Conservation (phyloP, 2,329 filamentous ascomycete genomes). For the Sclerotinia nivalis region DNA sequence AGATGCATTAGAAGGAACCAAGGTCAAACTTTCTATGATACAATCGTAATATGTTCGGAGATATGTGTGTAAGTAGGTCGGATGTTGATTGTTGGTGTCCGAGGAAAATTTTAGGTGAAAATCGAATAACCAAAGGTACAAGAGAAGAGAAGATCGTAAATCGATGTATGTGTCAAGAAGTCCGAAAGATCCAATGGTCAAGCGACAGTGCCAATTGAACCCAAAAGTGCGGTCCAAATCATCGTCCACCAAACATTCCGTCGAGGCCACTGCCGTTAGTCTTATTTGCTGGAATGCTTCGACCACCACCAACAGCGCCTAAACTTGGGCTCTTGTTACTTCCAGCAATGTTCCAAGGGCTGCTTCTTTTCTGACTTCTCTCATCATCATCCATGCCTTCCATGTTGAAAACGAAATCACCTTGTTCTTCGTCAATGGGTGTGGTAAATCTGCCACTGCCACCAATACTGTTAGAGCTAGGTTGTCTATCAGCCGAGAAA, state of each 20-base stretch:
- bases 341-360: slow-evolving; percentile 37
- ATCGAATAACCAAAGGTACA: slow-evolving; percentile 15
- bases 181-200: slow-evolving; percentile 2
- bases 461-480: slow-evolving; percentile 56
- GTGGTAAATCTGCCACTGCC: slow-evolving; percentile 59
- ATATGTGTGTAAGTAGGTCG: slow-evolving; percentile 16
- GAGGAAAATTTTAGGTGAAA: slow-evolving; percentile 2
- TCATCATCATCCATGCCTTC: slow-evolving; percentile 64
- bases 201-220: neutral
- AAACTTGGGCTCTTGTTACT: slow-evolving; percentile 33
- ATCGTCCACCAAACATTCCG: slow-evolving; percentile 31
- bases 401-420: slow-evolving; percentile 66
- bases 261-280: slow-evolving; percentile 25
- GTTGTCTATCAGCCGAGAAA: slow-evolving; percentile 55
- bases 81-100: neutral
- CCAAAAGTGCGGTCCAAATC: neutral
- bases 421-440: slow-evolving; percentile 65
- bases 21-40: slow-evolving; percentile 22
- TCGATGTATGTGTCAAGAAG: slow-evolving; percentile 7
- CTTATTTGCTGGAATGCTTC: slow-evolving; percentile 24
- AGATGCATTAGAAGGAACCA: slow-evolving; percentile 13
- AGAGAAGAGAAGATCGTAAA: slow-evolving; percentile 8
- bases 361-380: slow-evolving; percentile 48
- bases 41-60: slow-evolving; percentile 20
- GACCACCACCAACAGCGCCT: slow-evolving; percentile 29